Conservation (phyloP, 2,329 filamentous ascomycete species). For the Leptosphaerulina australis region DNA sequence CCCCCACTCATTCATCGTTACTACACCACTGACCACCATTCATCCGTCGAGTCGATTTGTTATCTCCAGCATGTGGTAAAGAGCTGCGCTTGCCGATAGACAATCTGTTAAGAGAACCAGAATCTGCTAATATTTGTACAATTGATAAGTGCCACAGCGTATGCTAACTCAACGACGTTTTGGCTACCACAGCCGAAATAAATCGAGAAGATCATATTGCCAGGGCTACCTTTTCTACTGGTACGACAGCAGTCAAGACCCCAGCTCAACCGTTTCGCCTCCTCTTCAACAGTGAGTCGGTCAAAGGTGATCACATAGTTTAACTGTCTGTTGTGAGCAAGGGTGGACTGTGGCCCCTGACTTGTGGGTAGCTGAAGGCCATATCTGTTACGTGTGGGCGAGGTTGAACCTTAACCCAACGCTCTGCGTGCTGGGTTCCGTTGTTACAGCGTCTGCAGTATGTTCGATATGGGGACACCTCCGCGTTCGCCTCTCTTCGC, state of each 20-base stretch:
- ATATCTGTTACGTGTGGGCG: conserved; percentile 3
- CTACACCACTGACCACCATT: background rate
- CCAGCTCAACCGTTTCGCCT: background rate
- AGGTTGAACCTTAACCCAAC: conserved; percentile 9
- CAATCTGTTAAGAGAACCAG: background rate
- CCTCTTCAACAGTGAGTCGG: background rate
- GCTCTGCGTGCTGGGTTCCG: conserved; percentile 1
- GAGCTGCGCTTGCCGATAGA: background rate
- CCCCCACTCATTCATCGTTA: background rate
- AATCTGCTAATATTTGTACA: background rate
- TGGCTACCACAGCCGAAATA: background rate
- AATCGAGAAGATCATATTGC: background rate
- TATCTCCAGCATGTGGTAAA: background rate
- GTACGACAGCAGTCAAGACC: background rate
- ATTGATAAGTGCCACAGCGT: background rate
- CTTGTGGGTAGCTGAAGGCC: conserved; percentile 2
- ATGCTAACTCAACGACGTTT: background rate
- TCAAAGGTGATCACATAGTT: background rate
- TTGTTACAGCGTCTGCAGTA: background rate
- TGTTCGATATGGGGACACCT: background rate
- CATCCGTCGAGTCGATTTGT: background rate
- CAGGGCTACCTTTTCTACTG: background rate
- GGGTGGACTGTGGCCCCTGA: conserved; percentile 7
- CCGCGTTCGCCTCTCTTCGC: background rate
- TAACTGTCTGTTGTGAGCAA: background rate